phyloP scores from a whole-genome alignment of 1,284 basidiomycete species.

The Trichosporon sp. region DNA sequence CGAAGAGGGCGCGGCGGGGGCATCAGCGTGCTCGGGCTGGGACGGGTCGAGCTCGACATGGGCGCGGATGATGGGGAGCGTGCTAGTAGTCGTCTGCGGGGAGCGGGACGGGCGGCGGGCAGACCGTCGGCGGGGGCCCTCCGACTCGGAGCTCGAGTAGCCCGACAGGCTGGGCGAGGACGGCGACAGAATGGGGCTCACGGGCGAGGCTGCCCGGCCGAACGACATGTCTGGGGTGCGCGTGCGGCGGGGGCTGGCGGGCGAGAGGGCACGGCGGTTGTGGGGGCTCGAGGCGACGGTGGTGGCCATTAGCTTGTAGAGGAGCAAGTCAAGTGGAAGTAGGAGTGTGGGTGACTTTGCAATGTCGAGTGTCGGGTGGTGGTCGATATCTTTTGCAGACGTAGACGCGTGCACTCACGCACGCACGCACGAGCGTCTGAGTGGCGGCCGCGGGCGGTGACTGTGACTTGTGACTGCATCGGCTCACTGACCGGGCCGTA shows the following conservation, averaged over 20 bases:
- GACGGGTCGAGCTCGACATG: slow-evolving; percentile 22
- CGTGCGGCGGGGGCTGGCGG: neutral
- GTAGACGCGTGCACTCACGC: too few relatives aligned
- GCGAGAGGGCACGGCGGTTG: neutral
- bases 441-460: too few relatives aligned
- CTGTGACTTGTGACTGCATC: too few relatives aligned
- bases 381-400: neutral
- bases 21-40: slow-evolving; percentile 9
- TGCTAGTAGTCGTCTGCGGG: slow-evolving; percentile 13
- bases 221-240: neutral
- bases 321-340: neutral
- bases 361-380: too few relatives aligned
- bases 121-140: neutral
- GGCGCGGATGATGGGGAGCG: slow-evolving; percentile 34
- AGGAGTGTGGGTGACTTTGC: neutral
- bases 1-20: slow-evolving; percentile 20
- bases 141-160: neutral
- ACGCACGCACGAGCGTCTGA: too few relatives aligned
- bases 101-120: slow-evolving; percentile 1
- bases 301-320: neutral
- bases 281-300: neutral
- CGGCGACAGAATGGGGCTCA: neutral
- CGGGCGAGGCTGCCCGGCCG: neutral
- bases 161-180: neutral
- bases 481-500: too few relatives aligned